Conservation (phyloP, 495 filamentous ascomycete species). For the Aspergillus incahuasiensis region DNA sequence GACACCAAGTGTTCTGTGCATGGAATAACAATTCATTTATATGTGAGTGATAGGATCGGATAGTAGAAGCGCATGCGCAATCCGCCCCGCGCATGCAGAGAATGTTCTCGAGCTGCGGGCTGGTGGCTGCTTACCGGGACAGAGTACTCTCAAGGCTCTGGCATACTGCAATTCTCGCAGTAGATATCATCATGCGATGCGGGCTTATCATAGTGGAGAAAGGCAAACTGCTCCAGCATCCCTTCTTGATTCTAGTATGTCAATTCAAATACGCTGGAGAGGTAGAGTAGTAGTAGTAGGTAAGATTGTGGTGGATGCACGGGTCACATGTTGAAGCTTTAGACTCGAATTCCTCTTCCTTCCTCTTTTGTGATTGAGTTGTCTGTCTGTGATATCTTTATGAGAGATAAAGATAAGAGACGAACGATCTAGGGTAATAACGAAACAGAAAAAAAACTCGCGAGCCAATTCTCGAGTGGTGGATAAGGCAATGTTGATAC, state of each 20-base stretch:
- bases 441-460: background rate
- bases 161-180: background rate
- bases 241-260: background rate
- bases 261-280: background rate
- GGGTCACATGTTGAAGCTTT: background rate
- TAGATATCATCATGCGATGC: background rate
- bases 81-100: background rate
- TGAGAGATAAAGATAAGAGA: background rate
- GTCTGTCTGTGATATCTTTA: background rate
- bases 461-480: background rate
- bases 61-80: too few relatives aligned
- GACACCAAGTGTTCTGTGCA: too few relatives aligned
- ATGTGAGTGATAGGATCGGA: too few relatives aligned
- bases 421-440: background rate
- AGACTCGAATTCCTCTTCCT: too few relatives aligned
- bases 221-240: background rate
- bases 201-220: background rate
- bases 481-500: conserved; percentile 11
- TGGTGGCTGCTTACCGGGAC: background rate
- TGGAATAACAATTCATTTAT: too few relatives aligned
- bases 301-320: background rate
- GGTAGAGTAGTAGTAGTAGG: background rate
- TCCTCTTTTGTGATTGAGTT: too few relatives aligned
- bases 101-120: background rate
- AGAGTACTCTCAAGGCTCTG: background rate